phyloP scores from a whole-genome alignment of 305 asterid species.

The Withania somnifera region DNA sequence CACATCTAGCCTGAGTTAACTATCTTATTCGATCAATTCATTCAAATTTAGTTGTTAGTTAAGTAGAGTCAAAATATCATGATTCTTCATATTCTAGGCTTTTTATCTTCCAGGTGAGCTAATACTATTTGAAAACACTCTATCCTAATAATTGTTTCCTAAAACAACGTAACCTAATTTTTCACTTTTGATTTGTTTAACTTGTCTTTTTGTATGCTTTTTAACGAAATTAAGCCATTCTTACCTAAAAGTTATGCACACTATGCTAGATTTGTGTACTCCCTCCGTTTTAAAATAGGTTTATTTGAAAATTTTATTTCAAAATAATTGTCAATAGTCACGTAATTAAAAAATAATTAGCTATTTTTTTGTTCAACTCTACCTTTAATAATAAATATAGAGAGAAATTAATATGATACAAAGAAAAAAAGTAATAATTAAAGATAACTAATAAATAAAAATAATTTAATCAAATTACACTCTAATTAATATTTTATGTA shows the following conservation, averaged over 20 bases:
- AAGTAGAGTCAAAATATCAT: slow-evolving; percentile 1
- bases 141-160: neutral
- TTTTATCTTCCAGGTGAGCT: slow-evolving; percentile 1
- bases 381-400: too few species aligned
- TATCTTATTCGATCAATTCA: neutral
- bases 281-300: too few species aligned
- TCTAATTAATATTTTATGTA: too few species aligned
- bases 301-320: too few species aligned
- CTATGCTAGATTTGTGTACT: neutral
- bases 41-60: neutral
- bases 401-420: too few species aligned
- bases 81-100: neutral
- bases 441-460: too few species aligned
- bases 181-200: neutral
- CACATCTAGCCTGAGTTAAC: neutral
- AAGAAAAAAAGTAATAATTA: too few species aligned
- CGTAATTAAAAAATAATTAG: too few species aligned
- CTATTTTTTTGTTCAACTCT: too few species aligned
- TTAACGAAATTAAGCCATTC: neutral
- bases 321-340: too few species aligned
- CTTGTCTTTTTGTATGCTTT: neutral
- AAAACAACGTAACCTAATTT: neutral
- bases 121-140: neutral
- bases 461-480: too few species aligned
- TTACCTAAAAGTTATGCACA: neutral